Evolutionary conservation across 2,329 filamentous ascomycete genomes (phyloP).

Genomic region (Colletotrichum theobromicola): DNA sequence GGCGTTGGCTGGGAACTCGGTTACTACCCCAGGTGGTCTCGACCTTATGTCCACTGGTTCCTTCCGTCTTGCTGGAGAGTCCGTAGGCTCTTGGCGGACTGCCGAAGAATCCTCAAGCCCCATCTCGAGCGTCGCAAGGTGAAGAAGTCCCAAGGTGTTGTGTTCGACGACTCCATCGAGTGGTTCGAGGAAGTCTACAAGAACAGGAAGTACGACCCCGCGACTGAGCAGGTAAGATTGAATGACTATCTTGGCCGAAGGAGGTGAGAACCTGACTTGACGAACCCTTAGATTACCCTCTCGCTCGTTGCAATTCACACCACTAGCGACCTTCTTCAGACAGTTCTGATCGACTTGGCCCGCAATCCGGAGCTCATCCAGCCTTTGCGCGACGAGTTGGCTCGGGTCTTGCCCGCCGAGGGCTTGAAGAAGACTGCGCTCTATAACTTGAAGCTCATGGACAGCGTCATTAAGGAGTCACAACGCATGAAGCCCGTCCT

Average conservation of each 20-base stretch:
- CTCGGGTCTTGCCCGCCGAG: slow-evolving; percentile 20
- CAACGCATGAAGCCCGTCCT: slow-evolving; percentile 28
- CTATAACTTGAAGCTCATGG: slow-evolving; percentile 27
- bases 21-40: slow-evolving; percentile 18
- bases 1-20: background rate
- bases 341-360: slow-evolving; percentile 25
- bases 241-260: too few relatives aligned
- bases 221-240: slow-evolving; percentile 15
- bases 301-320: slow-evolving; percentile 28
- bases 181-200: slow-evolving; percentile 20
- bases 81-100: background rate
- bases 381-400: slow-evolving; percentile 26
- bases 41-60: slow-evolving; percentile 24
- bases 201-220: slow-evolving; percentile 10
- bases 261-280: too few relatives aligned
- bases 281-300: slow-evolving; percentile 23
- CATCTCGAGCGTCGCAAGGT: slow-evolving; percentile 13
- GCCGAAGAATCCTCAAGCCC: slow-evolving; percentile 16
- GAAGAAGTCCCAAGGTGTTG: background rate
- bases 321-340: slow-evolving; percentile 24
- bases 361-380: slow-evolving; percentile 24
- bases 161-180: slow-evolving; percentile 25
- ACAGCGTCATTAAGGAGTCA: slow-evolving; percentile 30
- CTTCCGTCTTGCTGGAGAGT: slow-evolving; percentile 20
- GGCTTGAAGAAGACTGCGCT: slow-evolving; percentile 26